Evolutionary conservation across 495 filamentous ascomycete species (phyloP), one percentile per base, ranked within the genome.

Genomic region (Aspergillus panamensis): DNA sequence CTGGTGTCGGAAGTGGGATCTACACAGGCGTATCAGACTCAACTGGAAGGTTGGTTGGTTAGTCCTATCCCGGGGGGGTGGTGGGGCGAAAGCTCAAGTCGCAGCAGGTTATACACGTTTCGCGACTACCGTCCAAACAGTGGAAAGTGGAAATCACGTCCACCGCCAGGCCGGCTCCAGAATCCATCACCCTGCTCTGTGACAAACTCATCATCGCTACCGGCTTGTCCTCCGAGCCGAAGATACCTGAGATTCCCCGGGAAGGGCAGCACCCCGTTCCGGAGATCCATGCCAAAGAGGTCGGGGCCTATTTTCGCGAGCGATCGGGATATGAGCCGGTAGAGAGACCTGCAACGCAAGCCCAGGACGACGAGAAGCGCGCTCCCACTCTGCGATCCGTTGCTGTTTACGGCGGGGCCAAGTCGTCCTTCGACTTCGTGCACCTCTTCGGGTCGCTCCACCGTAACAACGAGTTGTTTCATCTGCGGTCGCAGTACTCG

Each of bases 351-450:
- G 30, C 9, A 17, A 44, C 3, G 7, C n/a, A 5, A 12, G 6
- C 44, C 5, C 32, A 20, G 20, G 9, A 5, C 30, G 13, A 43
- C 52, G 20, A 6, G n/a, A 47, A 51, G 20, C 1, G 9, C 37
- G 40, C 25, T 10, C 56, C 25, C 45, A 35, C 13, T 16, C n/a
- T 68, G 13, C 51, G 45, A 8, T 65, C 65, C 0, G 70, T 91
- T 1, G 79, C 77, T 0, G 77, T 92, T 0, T 77, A 89, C 42
- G 87, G 89, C 6, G 84, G 82, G 0, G 81, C 78, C 0, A 93
- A 92, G 63, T 87, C 84, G 1, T 84, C 80, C 0, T 89, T 82
- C 70, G 89, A 92, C 69, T 77, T 83, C 2, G 87, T 84, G 0
- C 88, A 90, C 59, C 76, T 79, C 8, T 87, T 85, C 62, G 86